These are phyloP conservation scores for Pholiota adiposa DNA, from an alignment of 1,284 basidiomycete genomes.

Conservation along the genomic window DNA sequence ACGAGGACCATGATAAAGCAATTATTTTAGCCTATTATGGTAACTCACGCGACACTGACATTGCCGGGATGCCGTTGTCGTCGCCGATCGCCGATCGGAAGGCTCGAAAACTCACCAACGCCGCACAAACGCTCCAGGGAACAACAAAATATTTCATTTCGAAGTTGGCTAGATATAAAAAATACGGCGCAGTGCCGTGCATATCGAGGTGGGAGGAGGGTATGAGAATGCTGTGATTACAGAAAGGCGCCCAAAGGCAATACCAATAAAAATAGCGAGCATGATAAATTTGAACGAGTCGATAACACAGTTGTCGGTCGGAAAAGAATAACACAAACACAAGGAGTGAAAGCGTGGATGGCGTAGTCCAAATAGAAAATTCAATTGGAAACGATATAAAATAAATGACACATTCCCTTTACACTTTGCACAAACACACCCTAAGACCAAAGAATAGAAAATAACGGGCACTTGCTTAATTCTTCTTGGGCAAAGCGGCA, in stretches of 20 bases:
- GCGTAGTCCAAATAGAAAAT: conserved; percentile 1
- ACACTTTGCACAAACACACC: conserved; percentile 10
- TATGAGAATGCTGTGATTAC: conserved; percentile 7
- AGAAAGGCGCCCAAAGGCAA: conserved; percentile 6
- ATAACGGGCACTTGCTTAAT: conserved; percentile 13
- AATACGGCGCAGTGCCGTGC: background rate
- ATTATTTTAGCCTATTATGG: too few relatives aligned
- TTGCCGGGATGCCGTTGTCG: too few relatives aligned
- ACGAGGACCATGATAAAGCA: background rate
- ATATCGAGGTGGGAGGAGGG: background rate
- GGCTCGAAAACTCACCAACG: background rate
- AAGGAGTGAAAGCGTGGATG: conserved; percentile 2
- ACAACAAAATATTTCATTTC: background rate
- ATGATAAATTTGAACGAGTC: conserved; percentile 2
- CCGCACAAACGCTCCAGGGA: background rate
- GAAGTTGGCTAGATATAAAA: background rate
- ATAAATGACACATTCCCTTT: conserved; percentile 7
- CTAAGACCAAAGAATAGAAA: background rate
- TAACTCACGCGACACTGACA: too few relatives aligned
- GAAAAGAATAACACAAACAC: background rate
- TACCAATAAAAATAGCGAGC: conserved; percentile 11
- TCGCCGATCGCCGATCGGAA: too few relatives aligned
- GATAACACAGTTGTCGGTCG: conserved; percentile 4
- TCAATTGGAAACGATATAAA: conserved; percentile 1
- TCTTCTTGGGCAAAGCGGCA: conserved; percentile 38